These are phyloP conservation scores for Batrachochytrium dendrobatidis DNA, from an alignment of 371 early-diverging fungal species.

Conservation along the genomic window DNA sequence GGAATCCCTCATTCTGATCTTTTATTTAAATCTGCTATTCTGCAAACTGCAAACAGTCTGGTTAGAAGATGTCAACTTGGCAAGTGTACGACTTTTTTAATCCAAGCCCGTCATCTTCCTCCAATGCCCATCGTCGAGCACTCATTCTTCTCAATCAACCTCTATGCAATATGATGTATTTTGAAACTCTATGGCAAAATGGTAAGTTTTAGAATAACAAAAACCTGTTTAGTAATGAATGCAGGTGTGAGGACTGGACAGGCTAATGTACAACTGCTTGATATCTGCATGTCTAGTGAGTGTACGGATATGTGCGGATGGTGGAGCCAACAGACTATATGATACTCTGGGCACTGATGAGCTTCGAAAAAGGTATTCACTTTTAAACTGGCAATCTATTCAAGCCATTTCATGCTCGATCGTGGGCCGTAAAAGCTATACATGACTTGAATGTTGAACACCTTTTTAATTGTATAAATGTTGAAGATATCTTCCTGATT, in stretches of 20 bases:
- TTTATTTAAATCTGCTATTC: too few relatives aligned
- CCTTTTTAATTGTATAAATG: background rate
- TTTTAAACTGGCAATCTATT: background rate
- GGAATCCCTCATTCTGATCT: too few relatives aligned
- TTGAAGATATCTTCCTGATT: slow-evolving; percentile 74
- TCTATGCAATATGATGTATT: slow-evolving; percentile 21
- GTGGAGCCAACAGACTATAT: slow-evolving; percentile 81
- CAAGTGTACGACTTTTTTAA: slow-evolving; percentile 1
- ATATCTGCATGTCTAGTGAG: slow-evolving; percentile 39
- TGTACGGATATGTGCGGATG: slow-evolving; percentile 75
- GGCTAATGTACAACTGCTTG: background rate
- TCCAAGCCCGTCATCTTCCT: background rate
- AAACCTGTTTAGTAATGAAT: background rate
- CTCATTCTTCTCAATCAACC: slow-evolving; percentile 58
- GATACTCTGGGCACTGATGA: slow-evolving; percentile 49
- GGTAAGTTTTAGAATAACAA: slow-evolving; percentile 21
- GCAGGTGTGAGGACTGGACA: background rate
- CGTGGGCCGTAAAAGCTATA: background rate
- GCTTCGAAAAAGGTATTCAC: slow-evolving; percentile 38
- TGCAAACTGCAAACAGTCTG: too few relatives aligned
- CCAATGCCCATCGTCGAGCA: background rate
- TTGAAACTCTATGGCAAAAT: slow-evolving; percentile 41
- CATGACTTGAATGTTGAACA: background rate
- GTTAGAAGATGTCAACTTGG: too few relatives aligned
- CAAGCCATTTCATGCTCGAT: background rate